phyloP scores from a whole-genome alignment of 2,329 filamentous ascomycete genomes.

The Cladosporium austrohemisphaericum region DNA sequence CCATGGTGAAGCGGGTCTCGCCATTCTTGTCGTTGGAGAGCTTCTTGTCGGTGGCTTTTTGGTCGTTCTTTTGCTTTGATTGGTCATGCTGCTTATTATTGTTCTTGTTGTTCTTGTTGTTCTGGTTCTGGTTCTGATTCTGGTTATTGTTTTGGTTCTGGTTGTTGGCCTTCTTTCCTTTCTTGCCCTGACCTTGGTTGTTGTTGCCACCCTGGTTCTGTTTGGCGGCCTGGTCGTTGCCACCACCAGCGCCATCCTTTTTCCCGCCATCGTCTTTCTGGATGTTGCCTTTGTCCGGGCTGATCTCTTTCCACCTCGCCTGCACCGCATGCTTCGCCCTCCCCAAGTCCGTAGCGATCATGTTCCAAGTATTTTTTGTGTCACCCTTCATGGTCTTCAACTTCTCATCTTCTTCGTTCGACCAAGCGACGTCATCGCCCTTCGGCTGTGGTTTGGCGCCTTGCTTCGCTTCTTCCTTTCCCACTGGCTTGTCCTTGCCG shows the following conservation, averaged over 20 bases:
- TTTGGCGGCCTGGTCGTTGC: slow-evolving; percentile 15
- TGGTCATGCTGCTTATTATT: slow-evolving; percentile 14
- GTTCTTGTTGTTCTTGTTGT: slow-evolving; percentile 21
- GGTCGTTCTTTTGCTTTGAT: slow-evolving; percentile 4
- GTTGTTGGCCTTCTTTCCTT: slow-evolving; percentile 16
- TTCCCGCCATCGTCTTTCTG: slow-evolving; percentile 13
- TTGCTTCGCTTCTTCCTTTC: neutral
- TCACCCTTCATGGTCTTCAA: slow-evolving; percentile 36
- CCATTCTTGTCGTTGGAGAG: slow-evolving; percentile 13
- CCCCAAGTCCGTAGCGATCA: slow-evolving; percentile 31
- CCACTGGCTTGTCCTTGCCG: neutral
- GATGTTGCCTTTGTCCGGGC: slow-evolving; percentile 23
- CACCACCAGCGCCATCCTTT: slow-evolving; percentile 17
- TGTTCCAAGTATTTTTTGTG: slow-evolving; percentile 29
- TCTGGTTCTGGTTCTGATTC: slow-evolving; percentile 10
- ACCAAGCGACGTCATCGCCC: slow-evolving; percentile 25
- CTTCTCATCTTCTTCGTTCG: slow-evolving; percentile 39
- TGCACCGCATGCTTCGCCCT: slow-evolving; percentile 24
- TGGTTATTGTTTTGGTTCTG: slow-evolving; percentile 1
- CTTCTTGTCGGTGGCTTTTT: neutral
- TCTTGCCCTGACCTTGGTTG: slow-evolving; percentile 21
- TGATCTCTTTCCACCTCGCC: slow-evolving; percentile 37
- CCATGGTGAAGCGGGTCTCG: slow-evolving; percentile 29
- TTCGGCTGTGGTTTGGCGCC: neutral
- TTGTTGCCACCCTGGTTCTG: slow-evolving; percentile 20